phyloP scores from a whole-genome alignment of 495 filamentous ascomycete species.

The Penicillium odoratum region DNA sequence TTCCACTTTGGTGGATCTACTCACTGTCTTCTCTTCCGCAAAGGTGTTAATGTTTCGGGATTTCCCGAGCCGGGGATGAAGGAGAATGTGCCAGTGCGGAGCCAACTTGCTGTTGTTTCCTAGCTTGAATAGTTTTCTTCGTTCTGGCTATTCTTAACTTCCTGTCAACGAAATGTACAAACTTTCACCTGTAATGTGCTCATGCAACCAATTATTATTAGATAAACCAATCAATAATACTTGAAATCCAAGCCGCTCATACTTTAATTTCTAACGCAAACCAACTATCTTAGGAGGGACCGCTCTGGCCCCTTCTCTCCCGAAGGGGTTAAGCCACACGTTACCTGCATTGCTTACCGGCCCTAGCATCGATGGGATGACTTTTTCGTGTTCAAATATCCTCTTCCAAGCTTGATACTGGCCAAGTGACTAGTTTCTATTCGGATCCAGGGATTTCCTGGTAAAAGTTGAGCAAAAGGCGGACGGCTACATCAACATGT shows the following conservation, averaged over 20 bases:
- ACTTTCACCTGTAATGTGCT: no score
- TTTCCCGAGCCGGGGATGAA: constrained; percentile 50
- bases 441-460: not conserved
- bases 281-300: no score
- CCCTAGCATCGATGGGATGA: not conserved
- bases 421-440: not conserved
- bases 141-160: no score
- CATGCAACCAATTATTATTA: no score
- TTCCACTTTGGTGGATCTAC: constrained; percentile 73
- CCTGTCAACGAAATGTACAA: no score
- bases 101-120: constrained; percentile 47
- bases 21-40: constrained; percentile 60
- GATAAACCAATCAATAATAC: no score
- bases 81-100: constrained; percentile 59
- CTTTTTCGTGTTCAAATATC: no score
- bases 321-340: no score
- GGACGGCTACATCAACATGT: no score
- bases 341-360: not conserved
- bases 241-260: no score
- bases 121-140: not conserved
- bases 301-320: no score
- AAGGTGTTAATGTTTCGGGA: constrained; percentile 31
- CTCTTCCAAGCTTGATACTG: not conserved
- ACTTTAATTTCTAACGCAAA: no score
- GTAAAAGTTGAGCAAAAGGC: not conserved